These are phyloP conservation scores for Plasmodium cynomolgi DNA, from an alignment of 169 alveolate genomes.

Conservation along the genomic window DNA sequence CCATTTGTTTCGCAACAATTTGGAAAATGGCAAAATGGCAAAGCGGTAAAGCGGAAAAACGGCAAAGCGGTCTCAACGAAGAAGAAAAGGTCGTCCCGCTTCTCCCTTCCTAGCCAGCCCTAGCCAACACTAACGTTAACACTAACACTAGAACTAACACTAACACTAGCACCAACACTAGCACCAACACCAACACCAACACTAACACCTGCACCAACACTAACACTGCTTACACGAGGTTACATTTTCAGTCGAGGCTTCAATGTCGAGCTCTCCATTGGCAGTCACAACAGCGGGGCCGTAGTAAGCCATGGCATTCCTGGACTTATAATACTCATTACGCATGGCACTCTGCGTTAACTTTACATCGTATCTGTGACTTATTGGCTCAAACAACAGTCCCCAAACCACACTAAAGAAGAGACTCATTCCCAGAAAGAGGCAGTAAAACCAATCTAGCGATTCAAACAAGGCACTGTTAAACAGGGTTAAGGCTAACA, in stretches of 20 bases:
- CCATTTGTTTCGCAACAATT: not conserved
- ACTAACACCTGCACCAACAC: no score
- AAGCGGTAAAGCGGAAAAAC: no score
- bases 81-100: not conserved
- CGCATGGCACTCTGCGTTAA: constrained; percentile 93
- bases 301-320: constrained; percentile 94
- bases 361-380: constrained; percentile 90
- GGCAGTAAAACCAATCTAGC: constrained; percentile 86
- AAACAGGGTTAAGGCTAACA: constrained; percentile 82
- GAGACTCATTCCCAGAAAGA: constrained; percentile 86
- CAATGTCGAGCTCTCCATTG: constrained; percentile 90
- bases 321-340: constrained; percentile 92
- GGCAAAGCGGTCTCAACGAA: not conserved
- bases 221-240: constrained; percentile 35
- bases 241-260: constrained; percentile 63
- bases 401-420: constrained; percentile 89
- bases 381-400: constrained; percentile 90
- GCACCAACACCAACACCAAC: no score
- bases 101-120: not conserved
- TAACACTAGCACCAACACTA: no score
- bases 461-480: constrained; percentile 83
- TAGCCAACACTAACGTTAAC: not conserved
- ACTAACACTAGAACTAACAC: no score
- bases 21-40: not conserved
- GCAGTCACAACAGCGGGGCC: constrained; percentile 94